phyloP scores from a whole-genome alignment of 257 asterid species.

The Nicotiana noctiflora region DNA sequence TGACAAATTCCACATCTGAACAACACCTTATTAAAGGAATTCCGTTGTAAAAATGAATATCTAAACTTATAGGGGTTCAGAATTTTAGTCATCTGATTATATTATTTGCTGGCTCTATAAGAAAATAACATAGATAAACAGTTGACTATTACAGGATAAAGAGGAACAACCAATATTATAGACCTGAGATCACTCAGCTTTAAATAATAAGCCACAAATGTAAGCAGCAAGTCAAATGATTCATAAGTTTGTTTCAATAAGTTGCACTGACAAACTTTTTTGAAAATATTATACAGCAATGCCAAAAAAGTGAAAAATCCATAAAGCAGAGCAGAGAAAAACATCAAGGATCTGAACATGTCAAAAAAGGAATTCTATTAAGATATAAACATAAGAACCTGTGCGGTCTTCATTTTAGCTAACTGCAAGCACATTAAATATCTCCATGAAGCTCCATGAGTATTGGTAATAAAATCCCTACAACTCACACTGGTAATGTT shows the following conservation, averaged over 20 bases:
- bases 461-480: too few relatives aligned
- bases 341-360: background rate
- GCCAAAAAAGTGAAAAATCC: background rate
- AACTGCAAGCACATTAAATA: slow-evolving; percentile 10
- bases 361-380: background rate
- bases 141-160: background rate
- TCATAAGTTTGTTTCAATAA: too few relatives aligned
- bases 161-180: background rate
- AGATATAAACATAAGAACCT: slow-evolving; percentile 5
- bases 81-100: background rate
- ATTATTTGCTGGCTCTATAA: background rate
- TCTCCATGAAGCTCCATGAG: background rate
- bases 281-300: background rate
- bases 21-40: background rate
- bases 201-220: background rate
- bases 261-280: too few relatives aligned
- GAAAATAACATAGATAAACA: background rate
- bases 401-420: slow-evolving; percentile 13
- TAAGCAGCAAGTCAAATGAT: background rate
- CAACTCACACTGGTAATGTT: background rate
- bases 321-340: background rate
- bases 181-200: background rate
- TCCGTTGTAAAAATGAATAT: background rate
- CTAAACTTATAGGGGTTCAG: background rate
- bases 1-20: background rate